phyloP scores from a whole-genome alignment of 225 moss, liverwort and hornwort species.

The Physcomitrellopsis africana region DNA sequence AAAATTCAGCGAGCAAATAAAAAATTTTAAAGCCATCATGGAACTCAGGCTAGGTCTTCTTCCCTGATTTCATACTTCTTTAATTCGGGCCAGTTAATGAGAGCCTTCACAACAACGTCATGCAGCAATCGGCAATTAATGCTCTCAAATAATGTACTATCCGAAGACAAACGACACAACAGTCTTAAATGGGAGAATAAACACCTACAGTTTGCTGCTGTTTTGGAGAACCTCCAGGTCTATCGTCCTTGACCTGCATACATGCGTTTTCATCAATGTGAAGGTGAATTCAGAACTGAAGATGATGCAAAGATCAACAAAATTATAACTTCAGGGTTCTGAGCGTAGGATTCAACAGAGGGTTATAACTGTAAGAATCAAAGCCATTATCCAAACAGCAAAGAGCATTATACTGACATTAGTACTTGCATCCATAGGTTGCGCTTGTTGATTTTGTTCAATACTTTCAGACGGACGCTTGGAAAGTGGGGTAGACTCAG shows the following conservation, averaged over 20 bases:
- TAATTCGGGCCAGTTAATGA: too few species aligned
- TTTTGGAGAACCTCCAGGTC: background rate
- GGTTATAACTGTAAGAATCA: background rate
- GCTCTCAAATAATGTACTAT: background rate
- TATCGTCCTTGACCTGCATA: background rate
- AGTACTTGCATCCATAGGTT: slow-evolving; percentile 11
- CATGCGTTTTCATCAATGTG: background rate
- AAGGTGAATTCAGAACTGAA: background rate
- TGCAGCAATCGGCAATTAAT: background rate
- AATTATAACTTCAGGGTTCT: background rate
- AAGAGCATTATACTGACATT: background rate
- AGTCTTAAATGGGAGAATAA: background rate
- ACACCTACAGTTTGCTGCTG: slow-evolving; percentile 18
- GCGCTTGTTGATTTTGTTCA: slow-evolving; percentile 11
- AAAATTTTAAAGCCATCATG: too few species aligned
- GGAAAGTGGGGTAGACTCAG: slow-evolving; percentile 34
- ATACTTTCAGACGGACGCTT: slow-evolving; percentile 35
- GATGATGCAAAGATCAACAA: background rate
- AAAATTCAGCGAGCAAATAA: background rate
- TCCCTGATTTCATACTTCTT: background rate
- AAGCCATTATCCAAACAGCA: background rate
- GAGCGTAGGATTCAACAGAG: background rate
- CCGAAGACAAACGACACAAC: background rate
- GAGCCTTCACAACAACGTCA: background rate
- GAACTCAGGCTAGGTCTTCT: background rate